These are phyloP conservation scores for Gilbertella persicaria DNA, from an alignment of 371 early-diverging fungal genomes.

Conservation along the genomic window DNA sequence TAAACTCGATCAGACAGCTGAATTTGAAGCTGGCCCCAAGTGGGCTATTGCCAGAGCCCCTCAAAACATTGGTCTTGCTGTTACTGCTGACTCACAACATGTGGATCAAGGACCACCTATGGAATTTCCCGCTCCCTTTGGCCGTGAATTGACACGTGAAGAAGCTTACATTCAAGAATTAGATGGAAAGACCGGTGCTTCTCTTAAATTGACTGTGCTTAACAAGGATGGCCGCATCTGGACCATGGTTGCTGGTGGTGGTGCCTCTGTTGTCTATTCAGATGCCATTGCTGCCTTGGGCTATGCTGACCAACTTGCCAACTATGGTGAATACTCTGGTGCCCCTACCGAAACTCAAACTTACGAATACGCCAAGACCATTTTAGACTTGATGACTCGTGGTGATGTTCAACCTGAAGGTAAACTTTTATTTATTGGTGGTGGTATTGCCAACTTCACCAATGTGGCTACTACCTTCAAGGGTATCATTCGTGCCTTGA, in stretches of 20 bases:
- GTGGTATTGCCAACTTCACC: slow-evolving; percentile 99
- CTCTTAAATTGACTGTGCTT: slow-evolving; percentile 94
- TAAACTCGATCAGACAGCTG: slow-evolving; percentile 97
- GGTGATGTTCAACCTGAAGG: slow-evolving; percentile 81
- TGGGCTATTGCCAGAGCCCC: slow-evolving; percentile 82
- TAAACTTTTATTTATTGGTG: slow-evolving; percentile 96
- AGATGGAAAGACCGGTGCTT: slow-evolving; percentile 98
- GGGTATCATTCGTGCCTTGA: slow-evolving; percentile 95
- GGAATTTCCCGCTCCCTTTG: slow-evolving; percentile 98
- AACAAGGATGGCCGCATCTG: slow-evolving; percentile 95
- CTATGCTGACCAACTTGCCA: slow-evolving; percentile 92
- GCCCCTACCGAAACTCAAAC: slow-evolving; percentile 98
- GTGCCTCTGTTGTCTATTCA: slow-evolving; percentile 95
- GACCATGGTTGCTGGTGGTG: slow-evolving; percentile 99
- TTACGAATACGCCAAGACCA: slow-evolving; percentile 97
- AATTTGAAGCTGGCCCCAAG: slow-evolving; percentile 93
- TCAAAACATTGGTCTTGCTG: slow-evolving; percentile 54
- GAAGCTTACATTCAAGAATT: slow-evolving; percentile 97
- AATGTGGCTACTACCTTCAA: slow-evolving; percentile 98
- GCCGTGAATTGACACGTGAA: slow-evolving; percentile 93
- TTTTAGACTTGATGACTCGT: slow-evolving; percentile 97
- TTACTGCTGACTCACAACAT: slow-evolving; percentile 42
- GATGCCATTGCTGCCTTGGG: slow-evolving; percentile 98
- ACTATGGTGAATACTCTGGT: slow-evolving; percentile 99
- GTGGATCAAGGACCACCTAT: slow-evolving; percentile 85